These are phyloP conservation scores for Elasticomyces elasticus DNA, from an alignment of 495 filamentous ascomycete genomes.

Conservation along the genomic window DNA sequence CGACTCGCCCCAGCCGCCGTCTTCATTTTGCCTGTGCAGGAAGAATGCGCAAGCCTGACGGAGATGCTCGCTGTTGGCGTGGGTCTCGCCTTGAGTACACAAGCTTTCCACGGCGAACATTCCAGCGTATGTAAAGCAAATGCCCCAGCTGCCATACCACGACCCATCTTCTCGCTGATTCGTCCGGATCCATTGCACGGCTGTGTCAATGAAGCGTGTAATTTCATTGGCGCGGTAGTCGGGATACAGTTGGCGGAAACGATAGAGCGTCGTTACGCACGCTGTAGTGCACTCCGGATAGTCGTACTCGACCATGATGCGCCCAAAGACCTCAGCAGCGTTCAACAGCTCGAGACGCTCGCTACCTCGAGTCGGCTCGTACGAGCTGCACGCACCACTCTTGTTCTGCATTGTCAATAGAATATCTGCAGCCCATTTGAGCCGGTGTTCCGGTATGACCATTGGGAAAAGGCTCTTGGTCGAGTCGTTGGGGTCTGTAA, in stretches of 20 bases:
- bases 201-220: conserved; percentile 53
- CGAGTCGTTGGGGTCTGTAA: conserved; percentile 38
- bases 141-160: conserved; percentile 96
- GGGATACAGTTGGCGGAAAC: conserved; percentile 75
- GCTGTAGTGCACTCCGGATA: conserved; percentile 97
- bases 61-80: conserved; percentile 58
- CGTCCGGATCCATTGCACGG: conserved; percentile 69
- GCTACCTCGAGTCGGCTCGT: conserved; percentile 72
- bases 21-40: conserved; percentile 65
- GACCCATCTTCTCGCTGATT: conserved; percentile 72
- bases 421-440: conserved; percentile 83
- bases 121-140: conserved; percentile 92
- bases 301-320: conserved; percentile 97
- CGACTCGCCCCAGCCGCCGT: conserved; percentile 95
- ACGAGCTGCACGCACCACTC: conserved; percentile 80
- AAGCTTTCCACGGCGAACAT: conserved; percentile 92
- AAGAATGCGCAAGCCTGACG: conserved; percentile 77
- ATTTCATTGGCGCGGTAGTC: conserved; percentile 71
- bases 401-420: conserved; percentile 85
- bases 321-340: conserved; percentile 90
- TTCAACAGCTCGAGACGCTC: conserved; percentile 75
- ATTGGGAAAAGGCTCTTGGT: conserved; percentile 46
- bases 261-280: conserved; percentile 74
- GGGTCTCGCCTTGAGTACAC: conserved; percentile 69
- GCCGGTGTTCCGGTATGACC: conserved; percentile 60